Evolutionary conservation across 2,329 filamentous ascomycete genomes (phyloP).

Genomic region (Sporothrix pseudoabietina): DNA sequence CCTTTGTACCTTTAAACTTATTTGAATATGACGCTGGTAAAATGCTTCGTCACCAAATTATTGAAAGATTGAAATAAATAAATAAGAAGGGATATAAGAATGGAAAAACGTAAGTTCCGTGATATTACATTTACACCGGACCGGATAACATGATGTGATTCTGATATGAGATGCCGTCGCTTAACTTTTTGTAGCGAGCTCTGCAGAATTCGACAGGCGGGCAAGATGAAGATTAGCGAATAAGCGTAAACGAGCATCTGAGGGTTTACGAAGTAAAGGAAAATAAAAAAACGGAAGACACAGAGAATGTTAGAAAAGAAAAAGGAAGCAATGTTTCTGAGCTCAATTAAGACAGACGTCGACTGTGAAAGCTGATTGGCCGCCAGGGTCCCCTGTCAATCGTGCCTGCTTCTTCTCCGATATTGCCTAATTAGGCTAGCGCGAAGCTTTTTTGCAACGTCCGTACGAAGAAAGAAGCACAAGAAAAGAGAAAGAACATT

Average conservation of each 20-base stretch:
- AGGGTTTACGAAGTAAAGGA: background rate
- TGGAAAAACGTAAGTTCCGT: background rate
- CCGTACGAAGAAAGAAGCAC: background rate
- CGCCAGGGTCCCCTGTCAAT: background rate
- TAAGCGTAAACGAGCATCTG: too few relatives aligned
- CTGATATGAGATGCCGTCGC: background rate
- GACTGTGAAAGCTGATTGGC: conserved; percentile 20
- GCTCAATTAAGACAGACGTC: background rate
- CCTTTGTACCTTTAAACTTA: background rate
- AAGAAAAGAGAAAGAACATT: background rate
- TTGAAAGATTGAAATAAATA: background rate
- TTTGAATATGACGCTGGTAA: background rate
- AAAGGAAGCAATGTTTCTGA: background rate
- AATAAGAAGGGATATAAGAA: background rate
- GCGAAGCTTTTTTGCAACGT: background rate
- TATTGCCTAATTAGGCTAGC: conserved; percentile 23
- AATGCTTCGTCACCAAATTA: background rate
- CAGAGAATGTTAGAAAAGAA: background rate
- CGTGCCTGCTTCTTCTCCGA: conserved; percentile 11
- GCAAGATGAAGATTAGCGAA: background rate
- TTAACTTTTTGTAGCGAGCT: background rate
- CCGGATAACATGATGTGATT: background rate
- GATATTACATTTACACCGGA: background rate
- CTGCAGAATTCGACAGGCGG: background rate
- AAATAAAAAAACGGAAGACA: background rate